Evolutionary conservation across 306 rosid species (phyloP).

Genomic region (Gastrolobium bilobum): DNA sequence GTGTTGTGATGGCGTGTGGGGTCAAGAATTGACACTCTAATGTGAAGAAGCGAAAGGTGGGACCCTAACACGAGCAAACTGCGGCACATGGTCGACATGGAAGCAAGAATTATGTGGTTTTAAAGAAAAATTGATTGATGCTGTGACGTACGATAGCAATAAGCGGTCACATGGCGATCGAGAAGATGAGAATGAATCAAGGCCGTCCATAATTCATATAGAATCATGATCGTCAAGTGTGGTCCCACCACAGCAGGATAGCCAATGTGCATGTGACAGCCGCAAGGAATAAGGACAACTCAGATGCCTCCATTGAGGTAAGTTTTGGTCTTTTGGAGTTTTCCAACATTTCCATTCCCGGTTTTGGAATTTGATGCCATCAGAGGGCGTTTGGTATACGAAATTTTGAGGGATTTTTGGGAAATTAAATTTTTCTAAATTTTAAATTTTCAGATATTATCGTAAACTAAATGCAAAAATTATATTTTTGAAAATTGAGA

Average conservation of each 20-base stretch:
- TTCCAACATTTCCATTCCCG: not conserved
- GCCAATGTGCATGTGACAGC: conserved; percentile 32
- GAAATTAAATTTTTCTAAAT: too few relatives aligned
- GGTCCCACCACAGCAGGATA: conserved; percentile 31
- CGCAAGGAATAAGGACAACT: not conserved
- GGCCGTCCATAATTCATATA: not conserved
- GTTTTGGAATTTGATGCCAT: not conserved
- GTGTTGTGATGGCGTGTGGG: too few relatives aligned
- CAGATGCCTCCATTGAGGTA: not conserved
- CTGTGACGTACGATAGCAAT: not conserved
- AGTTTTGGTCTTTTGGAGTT: conserved; percentile 2
- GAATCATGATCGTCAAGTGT: not conserved
- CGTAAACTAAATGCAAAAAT: too few relatives aligned
- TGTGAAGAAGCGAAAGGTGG: not conserved
- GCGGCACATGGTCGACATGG: conserved; percentile 60
- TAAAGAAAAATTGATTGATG: not conserved
- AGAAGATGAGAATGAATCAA: conserved; percentile 40
- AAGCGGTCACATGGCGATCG: not conserved
- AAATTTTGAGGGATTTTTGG: too few relatives aligned
- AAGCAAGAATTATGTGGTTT: not conserved
- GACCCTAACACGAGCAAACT: conserved; percentile 23
- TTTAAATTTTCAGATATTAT: too few relatives aligned
- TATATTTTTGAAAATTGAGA: too few relatives aligned
- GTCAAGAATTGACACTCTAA: too few relatives aligned
- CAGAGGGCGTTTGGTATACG: too few relatives aligned